These are phyloP conservation scores for Lipomyces spencermartinsiae DNA, from an alignment of 805 yeast species.

Conservation along the genomic window DNA sequence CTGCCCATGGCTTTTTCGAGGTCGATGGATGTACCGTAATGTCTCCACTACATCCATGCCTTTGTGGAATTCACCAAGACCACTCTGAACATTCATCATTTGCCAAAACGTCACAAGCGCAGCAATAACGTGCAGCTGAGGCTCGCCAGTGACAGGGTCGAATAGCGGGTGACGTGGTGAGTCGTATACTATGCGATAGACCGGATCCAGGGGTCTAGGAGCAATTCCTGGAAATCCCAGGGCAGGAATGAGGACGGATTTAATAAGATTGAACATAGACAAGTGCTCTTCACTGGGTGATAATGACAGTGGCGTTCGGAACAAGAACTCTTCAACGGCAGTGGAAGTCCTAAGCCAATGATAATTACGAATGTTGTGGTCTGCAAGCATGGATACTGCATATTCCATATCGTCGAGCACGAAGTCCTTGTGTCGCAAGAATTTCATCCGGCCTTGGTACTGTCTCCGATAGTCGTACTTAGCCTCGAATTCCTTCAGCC, in stretches of 20 bases:
- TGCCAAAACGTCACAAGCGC: conserved; percentile 39
- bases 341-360: conserved; percentile 16
- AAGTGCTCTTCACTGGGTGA: background rate
- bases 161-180: conserved; percentile 37
- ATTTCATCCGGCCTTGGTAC: conserved; percentile 19
- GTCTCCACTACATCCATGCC: conserved; percentile 35
- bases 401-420: conserved; percentile 17
- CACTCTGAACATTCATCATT: conserved; percentile 37
- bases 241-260: conserved; percentile 33
- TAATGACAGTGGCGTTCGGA: conserved; percentile 17
- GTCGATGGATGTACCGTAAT: conserved; percentile 11
- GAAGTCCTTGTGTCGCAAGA: conserved; percentile 9
- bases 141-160: conserved; percentile 29
- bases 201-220: conserved; percentile 34
- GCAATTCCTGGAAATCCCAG: conserved; percentile 37
- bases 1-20: background rate
- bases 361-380: conserved; percentile 27
- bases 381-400: conserved; percentile 21
- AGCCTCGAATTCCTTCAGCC: conserved; percentile 5
- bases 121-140: conserved; percentile 32
- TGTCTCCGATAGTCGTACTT: conserved; percentile 25
- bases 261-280: conserved; percentile 19
- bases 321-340: conserved; percentile 23
- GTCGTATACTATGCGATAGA: conserved; percentile 36
- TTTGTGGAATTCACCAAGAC: conserved; percentile 17